These are phyloP conservation scores for Magnusiomyces sp. DNA, from an alignment of 1,139 yeast species.

Conservation along the genomic window DNA sequence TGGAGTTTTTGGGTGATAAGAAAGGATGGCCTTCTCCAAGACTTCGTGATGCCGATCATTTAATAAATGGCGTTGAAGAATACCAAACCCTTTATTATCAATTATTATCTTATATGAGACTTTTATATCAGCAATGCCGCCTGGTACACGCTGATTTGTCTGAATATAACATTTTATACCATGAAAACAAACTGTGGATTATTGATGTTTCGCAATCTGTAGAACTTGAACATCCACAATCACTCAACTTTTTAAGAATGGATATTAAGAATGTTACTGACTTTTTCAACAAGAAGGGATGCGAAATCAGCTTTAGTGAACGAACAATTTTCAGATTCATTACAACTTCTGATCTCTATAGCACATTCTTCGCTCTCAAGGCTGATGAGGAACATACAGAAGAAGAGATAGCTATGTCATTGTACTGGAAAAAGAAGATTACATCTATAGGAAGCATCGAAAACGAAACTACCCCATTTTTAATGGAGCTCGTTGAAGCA, in stretches of 20 bases:
- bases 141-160: conserved; percentile 95
- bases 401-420: conserved; percentile 4
- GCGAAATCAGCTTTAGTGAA: conserved; percentile 69
- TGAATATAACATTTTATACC: conserved; percentile 85
- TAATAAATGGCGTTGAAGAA: conserved; percentile 30
- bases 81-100: conserved; percentile 63
- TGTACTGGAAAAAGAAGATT: conserved; percentile 2
- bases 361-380: conserved; percentile 26
- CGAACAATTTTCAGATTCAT: conserved; percentile 71
- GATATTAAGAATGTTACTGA: conserved; percentile 93
- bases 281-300: conserved; percentile 63
- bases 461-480: conserved; percentile 24
- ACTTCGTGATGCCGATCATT: conserved; percentile 54
- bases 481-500: conserved; percentile 26
- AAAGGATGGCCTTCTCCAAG: conserved; percentile 81
- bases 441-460: conserved; percentile 10
- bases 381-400: conserved; percentile 22
- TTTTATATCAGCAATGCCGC: conserved; percentile 79
- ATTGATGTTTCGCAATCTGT: conserved; percentile 97
- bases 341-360: conserved; percentile 26
- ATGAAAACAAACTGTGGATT: conserved; percentile 68
- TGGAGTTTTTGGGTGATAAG: conserved; percentile 78
- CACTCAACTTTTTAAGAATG: conserved; percentile 90
- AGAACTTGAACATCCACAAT: conserved; percentile 97
- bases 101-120: conserved; percentile 75